phyloP scores from a whole-genome alignment of 2,329 filamentous ascomycete genomes.

The Beauveria pseudobassiana region DNA sequence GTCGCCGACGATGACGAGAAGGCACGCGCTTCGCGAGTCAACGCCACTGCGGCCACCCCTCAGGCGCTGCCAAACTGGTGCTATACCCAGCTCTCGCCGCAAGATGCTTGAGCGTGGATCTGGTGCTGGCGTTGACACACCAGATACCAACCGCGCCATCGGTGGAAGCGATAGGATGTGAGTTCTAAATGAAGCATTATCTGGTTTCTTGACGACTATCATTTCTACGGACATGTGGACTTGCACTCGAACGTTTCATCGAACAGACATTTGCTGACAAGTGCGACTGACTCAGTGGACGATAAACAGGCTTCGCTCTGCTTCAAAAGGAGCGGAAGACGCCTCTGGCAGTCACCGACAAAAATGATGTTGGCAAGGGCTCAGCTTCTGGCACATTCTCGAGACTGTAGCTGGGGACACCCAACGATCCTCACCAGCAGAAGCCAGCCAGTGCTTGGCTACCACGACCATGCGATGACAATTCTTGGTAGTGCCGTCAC shows the following conservation, averaged over 20 bases:
- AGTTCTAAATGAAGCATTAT: constrained; percentile 57
- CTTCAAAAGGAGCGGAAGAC: constrained; percentile 59
- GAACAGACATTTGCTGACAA: constrained; percentile 65
- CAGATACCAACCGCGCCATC: constrained; percentile 66
- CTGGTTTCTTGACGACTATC: constrained; percentile 36
- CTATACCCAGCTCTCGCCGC: constrained; percentile 70
- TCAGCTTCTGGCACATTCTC: constrained; percentile 12
- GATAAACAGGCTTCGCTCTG: constrained; percentile 78
- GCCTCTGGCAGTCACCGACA: constrained; percentile 33
- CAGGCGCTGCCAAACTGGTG: constrained; percentile 60
- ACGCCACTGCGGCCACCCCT: constrained; percentile 56
- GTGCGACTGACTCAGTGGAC: constrained; percentile 77
- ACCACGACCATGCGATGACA: background rate
- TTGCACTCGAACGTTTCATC: constrained; percentile 62
- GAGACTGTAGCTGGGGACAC: background rate
- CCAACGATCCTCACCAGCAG: background rate
- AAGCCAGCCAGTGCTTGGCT: background rate
- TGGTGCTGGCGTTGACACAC: constrained; percentile 54
- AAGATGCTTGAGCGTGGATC: constrained; percentile 69
- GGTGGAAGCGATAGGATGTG: constrained; percentile 91
- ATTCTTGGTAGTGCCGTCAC: background rate
- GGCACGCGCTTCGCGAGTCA: constrained; percentile 59
- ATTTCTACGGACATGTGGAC: constrained; percentile 75
- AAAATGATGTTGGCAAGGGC: constrained; percentile 22
- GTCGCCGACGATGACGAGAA: constrained; percentile 67